Evolutionary conservation across 1,284 basidiomycete genomes (phyloP).

Genomic region (Termitomyces sp.): DNA sequence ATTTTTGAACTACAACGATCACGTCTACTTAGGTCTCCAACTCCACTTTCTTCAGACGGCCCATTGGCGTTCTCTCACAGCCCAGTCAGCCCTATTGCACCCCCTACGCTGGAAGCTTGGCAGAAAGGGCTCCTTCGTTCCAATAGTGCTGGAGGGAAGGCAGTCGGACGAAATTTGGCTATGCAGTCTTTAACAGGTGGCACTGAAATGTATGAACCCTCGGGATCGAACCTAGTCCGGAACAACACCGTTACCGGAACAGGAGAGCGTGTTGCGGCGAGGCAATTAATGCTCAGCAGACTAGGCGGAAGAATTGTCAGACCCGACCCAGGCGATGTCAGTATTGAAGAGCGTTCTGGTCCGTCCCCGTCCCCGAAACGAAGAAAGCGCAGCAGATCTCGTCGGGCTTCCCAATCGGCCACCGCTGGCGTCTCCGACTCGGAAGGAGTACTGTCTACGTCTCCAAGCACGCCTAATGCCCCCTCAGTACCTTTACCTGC

Average conservation of each 20-base stretch:
- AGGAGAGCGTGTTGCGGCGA: constrained; percentile 66
- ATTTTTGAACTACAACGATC: constrained; percentile 48
- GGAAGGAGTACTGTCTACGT: constrained; percentile 49
- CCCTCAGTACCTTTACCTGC: constrained; percentile 48
- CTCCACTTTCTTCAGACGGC: constrained; percentile 43
- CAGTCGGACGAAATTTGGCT: constrained; percentile 51
- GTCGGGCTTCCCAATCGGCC: constrained; percentile 47
- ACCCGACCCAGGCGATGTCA: constrained; percentile 56
- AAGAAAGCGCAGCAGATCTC: constrained; percentile 55
- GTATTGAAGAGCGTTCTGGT: constrained; percentile 56
- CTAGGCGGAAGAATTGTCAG: constrained; percentile 60
- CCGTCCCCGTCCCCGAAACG: constrained; percentile 47
- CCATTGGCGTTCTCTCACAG: constrained; percentile 58
- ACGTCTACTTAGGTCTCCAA: constrained; percentile 52
- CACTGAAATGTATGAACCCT: constrained; percentile 52
- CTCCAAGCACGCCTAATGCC: constrained; percentile 57
- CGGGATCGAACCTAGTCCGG: constrained; percentile 44
- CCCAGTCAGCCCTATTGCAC: constrained; percentile 45
- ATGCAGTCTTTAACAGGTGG: constrained; percentile 72
- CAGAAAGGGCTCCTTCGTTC: constrained; percentile 69
- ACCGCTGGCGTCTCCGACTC: constrained; percentile 57
- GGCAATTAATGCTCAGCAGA: constrained; percentile 58
- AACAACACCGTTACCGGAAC: constrained; percentile 73
- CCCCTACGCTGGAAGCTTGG: constrained; percentile 69
- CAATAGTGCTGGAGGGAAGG: constrained; percentile 62